These are phyloP conservation scores for Rubus parviflorus DNA, from an alignment of 306 rosid genomes.

Conservation along the genomic window DNA sequence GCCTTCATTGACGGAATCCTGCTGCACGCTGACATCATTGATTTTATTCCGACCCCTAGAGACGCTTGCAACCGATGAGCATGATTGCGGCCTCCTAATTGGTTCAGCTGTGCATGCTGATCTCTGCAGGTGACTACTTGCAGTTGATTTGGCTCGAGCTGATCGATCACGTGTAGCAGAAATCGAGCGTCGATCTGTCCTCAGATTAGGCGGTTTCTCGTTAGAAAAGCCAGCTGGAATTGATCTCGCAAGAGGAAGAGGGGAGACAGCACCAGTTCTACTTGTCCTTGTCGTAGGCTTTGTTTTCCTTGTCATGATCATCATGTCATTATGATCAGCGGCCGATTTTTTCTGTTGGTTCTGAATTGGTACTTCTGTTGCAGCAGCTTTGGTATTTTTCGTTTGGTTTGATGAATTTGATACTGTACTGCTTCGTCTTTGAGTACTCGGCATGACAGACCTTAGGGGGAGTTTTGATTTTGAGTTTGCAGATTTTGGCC, in stretches of 20 bases:
- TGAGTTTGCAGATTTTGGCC: constrained; percentile 27
- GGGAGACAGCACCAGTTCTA: constrained; percentile 30
- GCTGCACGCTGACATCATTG: constrained; percentile 1
- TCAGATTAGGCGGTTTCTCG: constrained; percentile 56
- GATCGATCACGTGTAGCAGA: constrained; percentile 53
- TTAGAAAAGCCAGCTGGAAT: constrained; percentile 40
- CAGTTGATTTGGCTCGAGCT: not conserved
- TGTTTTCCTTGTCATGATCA: constrained; percentile 9
- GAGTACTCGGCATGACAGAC: constrained; percentile 43
- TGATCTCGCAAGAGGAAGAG: constrained; percentile 52
- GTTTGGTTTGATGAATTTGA: constrained; percentile 29
- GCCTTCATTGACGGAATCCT: not conserved
- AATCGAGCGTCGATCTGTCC: constrained; percentile 45
- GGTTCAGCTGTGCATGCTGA: constrained; percentile 1
- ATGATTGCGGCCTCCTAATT: constrained; percentile 41
- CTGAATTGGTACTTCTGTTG: constrained; percentile 15
- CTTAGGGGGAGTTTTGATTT: constrained; percentile 38
- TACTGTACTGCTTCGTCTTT: not conserved
- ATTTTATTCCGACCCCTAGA: constrained; percentile 44
- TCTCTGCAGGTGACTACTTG: not conserved
- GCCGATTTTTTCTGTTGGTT: not conserved
- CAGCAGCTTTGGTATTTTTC: not conserved
- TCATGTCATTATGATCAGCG: not conserved
- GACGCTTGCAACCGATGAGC: constrained; percentile 49
- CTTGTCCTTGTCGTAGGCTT: constrained; percentile 30